A percentile compares a stretch with the other conserved stretches of the same genome.
phyloP scores from a whole-genome alignment of 2,329 filamentous ascomycete species.

The Talaromyces sp. region DNA sequence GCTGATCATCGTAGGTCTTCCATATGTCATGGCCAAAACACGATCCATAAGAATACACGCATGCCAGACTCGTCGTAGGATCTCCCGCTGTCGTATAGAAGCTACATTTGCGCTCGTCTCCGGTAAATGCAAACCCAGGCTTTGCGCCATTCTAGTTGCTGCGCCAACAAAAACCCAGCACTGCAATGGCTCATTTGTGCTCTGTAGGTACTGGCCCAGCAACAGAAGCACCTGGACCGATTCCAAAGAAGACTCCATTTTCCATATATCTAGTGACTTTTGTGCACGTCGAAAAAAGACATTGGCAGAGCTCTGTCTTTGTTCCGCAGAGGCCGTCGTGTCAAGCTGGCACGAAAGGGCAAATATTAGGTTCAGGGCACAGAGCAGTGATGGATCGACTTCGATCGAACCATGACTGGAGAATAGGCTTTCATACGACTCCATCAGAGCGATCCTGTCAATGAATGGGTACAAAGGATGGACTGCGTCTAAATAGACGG shows the following conservation, averaged over 20 bases:
- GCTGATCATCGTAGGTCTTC: slow-evolving; percentile 9
- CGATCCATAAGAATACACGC: slow-evolving; percentile 15
- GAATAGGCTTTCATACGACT: background rate
- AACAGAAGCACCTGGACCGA: slow-evolving; percentile 9
- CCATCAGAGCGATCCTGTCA: background rate
- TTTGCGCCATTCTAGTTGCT: slow-evolving; percentile 9
- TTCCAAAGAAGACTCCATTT: background rate
- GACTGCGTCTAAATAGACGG: slow-evolving; percentile 2
- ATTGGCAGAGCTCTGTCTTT: background rate
- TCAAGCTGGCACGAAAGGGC: slow-evolving; percentile 1
- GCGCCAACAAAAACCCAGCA: slow-evolving; percentile 13
- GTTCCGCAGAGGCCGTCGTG: background rate
- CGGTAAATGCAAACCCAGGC: background rate
- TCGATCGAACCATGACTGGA: background rate
- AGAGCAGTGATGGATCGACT: background rate
- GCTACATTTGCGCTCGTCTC: slow-evolving; percentile 6
- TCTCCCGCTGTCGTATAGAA: background rate
- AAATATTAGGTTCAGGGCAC: slow-evolving; percentile 14
- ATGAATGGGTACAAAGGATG: slow-evolving; percentile 14
- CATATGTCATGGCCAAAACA: slow-evolving; percentile 10
- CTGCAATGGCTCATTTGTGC: background rate
- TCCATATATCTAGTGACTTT: background rate
- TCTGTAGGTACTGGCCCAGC: slow-evolving; percentile 11
- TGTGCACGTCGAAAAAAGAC: slow-evolving; percentile 5
- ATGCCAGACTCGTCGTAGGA: slow-evolving; percentile 13